Conservation (phyloP, 23 red algal genomes). For the Gracilariopsis chorda region DNA sequence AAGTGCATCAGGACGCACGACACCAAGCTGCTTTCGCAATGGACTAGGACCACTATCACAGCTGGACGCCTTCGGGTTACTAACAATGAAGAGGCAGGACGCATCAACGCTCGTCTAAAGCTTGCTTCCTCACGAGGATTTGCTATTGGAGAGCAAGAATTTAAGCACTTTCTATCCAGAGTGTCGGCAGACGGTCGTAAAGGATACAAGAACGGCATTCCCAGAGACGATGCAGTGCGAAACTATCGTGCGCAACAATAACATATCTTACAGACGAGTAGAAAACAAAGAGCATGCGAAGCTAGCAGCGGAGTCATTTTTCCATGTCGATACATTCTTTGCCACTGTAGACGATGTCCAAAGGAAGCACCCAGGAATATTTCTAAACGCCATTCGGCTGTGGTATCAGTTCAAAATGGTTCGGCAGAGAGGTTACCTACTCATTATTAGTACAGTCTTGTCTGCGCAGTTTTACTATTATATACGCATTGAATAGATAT, state of each 20-base stretch:
- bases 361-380: background rate
- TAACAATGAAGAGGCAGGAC: too few relatives aligned
- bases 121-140: background rate
- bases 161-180: background rate
- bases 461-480: too few relatives aligned
- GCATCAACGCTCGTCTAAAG: constrained; percentile 5
- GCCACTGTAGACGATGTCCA: background rate
- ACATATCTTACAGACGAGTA: constrained; percentile 26
- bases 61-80: too few relatives aligned
- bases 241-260: background rate
- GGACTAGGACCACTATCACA: too few relatives aligned
- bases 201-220: background rate
- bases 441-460: too few relatives aligned
- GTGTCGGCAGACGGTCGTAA: background rate
- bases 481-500: too few relatives aligned
- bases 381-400: background rate
- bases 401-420: too few relatives aligned
- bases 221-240: background rate
- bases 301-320: constrained; percentile 4
- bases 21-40: too few relatives aligned
- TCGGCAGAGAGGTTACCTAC: too few relatives aligned
- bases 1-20: too few relatives aligned
- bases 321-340: constrained; percentile 8
- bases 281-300: constrained; percentile 29
- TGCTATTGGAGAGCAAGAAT: background rate